Conservation (phyloP, 2,329 filamentous ascomycete species). For the Aureobasidium musti region DNA sequence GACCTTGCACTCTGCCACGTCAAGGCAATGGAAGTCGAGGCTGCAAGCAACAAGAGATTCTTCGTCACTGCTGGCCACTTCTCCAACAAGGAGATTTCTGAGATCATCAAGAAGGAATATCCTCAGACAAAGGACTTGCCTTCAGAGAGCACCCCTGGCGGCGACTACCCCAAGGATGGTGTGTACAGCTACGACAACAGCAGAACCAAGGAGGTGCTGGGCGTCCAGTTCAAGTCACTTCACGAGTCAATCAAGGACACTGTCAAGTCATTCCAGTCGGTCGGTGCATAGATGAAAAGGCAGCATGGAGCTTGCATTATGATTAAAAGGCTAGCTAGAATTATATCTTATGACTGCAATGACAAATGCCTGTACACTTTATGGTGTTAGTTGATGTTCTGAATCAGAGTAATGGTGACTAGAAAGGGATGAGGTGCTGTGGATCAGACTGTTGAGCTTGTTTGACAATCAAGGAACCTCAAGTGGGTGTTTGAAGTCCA, state of each 20-base stretch:
- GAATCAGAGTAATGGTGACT: background rate
- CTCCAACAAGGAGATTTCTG: slow-evolving; percentile 60
- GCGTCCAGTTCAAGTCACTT: slow-evolving; percentile 60
- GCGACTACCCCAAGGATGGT: slow-evolving; percentile 51
- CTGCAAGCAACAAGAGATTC: slow-evolving; percentile 64
- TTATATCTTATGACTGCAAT: slow-evolving; percentile 4
- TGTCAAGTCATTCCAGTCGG: slow-evolving; percentile 62
- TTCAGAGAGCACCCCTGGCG: slow-evolving; percentile 44
- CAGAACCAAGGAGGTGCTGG: slow-evolving; percentile 58
- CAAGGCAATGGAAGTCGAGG: slow-evolving; percentile 57
- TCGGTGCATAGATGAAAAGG: slow-evolving; percentile 46
- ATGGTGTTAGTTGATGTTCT: slow-evolving; percentile 13
- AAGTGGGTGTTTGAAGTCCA: slow-evolving; percentile 39
- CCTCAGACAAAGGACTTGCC: slow-evolving; percentile 57
- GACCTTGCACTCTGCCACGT: slow-evolving; percentile 66
- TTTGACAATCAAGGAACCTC: slow-evolving; percentile 39
- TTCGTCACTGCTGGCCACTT: slow-evolving; percentile 64
- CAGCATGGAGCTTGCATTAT: slow-evolving; percentile 21
- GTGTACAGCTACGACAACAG: slow-evolving; percentile 60
- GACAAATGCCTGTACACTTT: slow-evolving; percentile 18
- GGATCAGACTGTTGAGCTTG: slow-evolving; percentile 60
- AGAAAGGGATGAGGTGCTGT: background rate
- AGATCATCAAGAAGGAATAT: slow-evolving; percentile 59
- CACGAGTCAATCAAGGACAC: slow-evolving; percentile 63
- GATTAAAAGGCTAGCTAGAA: slow-evolving; percentile 13